Percentiles rank a stretch among this genome's conserved stretches.
These are phyloP conservation scores for Taphrina pruni DNA, from an alignment of 1,139 yeast genomes.

Conservation along the genomic window DNA sequence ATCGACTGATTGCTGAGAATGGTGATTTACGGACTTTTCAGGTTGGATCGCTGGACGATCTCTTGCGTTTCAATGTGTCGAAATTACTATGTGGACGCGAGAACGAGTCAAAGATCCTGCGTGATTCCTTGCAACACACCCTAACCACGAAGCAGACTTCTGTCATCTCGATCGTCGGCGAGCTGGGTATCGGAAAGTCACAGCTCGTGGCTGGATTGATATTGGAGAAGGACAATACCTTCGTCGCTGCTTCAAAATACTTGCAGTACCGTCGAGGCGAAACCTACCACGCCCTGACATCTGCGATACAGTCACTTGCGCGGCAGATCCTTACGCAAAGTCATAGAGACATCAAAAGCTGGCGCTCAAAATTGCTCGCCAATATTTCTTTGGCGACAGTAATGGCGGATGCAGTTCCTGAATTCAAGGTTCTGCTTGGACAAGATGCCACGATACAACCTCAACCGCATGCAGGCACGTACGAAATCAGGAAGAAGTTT, in stretches of 20 bases:
- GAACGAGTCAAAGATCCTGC: background rate
- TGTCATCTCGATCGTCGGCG: constrained; percentile 11
- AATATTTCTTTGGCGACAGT: background rate
- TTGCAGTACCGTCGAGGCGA: constrained; percentile 10
- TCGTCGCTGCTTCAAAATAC: constrained; percentile 12
- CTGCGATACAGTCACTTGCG: constrained; percentile 11
- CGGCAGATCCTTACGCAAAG: constrained; percentile 22
- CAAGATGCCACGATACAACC: background rate
- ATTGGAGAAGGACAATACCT: background rate
- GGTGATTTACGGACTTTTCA: constrained; percentile 2
- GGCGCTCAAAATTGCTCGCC: constrained; percentile 18
- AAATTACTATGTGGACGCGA: constrained; percentile 23
- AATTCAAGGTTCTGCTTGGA: constrained; percentile 13
- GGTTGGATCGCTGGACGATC: constrained; percentile 14
- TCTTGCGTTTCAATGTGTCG: constrained; percentile 13
- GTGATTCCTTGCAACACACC: constrained; percentile 1
- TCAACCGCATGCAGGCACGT: constrained; percentile 8
- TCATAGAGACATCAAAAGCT: background rate
- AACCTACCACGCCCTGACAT: constrained; percentile 15
- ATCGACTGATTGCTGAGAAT: background rate
- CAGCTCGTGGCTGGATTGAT: constrained; percentile 4
- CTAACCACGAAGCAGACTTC: background rate
- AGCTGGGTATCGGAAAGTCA: constrained; percentile 26
- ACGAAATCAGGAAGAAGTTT: constrained; percentile 5
- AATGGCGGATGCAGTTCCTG: constrained; percentile 17